phyloP scores from a whole-genome alignment of 176 grass and related monocot genomes.

The Elymus sibiricus region DNA sequence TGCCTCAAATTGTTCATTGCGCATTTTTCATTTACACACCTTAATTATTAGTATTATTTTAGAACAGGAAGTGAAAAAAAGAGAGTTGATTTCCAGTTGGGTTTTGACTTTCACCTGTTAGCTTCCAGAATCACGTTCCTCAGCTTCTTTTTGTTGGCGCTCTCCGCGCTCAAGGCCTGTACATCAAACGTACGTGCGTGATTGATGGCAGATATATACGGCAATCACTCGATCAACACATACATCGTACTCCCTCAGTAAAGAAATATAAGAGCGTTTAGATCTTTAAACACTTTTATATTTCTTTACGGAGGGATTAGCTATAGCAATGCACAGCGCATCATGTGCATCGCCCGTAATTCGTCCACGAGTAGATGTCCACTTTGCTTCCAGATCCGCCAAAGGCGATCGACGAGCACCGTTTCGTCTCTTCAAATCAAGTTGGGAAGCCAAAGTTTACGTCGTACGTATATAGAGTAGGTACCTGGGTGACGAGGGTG shows the following conservation, averaged over 20 bases:
- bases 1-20: not conserved
- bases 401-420: too few species aligned
- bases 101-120: conserved; percentile 52
- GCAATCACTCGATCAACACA: too few species aligned
- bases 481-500: conserved; percentile 51
- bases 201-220: not conserved
- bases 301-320: too few species aligned
- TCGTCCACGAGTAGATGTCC: not conserved
- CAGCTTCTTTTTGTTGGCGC: conserved; percentile 54
- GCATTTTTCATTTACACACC: not conserved
- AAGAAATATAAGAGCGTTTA: too few species aligned
- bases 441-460: too few species aligned
- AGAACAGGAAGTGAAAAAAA: too few species aligned
- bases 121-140: conserved; percentile 66
- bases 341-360: not conserved
- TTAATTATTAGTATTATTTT: too few species aligned
- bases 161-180: conserved; percentile 59
- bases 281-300: too few species aligned
- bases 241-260: too few species aligned
- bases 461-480: too few species aligned
- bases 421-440: too few species aligned
- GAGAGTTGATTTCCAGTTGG: not conserved
- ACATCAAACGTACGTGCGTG: not conserved
- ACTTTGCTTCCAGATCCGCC: not conserved
- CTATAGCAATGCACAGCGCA: not conserved